Percentiles rank a stretch among this genome's conserved stretches.
Evolutionary conservation across 2,329 filamentous ascomycete genomes (phyloP).

Genomic region (Colletotrichum shisoi): DNA sequence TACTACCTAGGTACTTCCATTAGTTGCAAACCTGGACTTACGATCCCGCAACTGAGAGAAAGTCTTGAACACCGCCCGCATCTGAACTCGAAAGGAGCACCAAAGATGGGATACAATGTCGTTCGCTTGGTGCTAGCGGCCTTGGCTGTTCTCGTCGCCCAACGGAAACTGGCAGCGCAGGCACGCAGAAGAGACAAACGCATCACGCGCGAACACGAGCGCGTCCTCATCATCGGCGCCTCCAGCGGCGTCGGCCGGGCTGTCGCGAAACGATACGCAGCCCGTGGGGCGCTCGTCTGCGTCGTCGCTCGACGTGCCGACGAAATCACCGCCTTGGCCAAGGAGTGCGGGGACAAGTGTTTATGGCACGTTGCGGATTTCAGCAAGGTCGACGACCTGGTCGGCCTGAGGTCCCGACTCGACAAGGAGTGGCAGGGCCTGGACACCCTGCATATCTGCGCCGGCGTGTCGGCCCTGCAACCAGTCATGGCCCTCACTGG

Average conservation of each 20-base stretch:
- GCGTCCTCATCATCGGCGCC: conserved; percentile 30
- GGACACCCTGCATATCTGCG: conserved; percentile 28
- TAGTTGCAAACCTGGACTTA: too few species aligned
- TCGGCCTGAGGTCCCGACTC: conserved; percentile 18
- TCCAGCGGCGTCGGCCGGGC: conserved; percentile 32
- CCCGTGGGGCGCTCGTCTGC: conserved; percentile 24
- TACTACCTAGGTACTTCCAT: too few species aligned
- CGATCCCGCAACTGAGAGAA: too few species aligned
- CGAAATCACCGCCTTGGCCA: conserved; percentile 22
- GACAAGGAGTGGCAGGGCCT: conserved; percentile 25
- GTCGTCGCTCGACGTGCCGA: conserved; percentile 25
- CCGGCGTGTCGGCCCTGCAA: conserved; percentile 26
- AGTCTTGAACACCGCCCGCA: too few species aligned
- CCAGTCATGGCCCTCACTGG: conserved; percentile 32
- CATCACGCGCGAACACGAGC: conserved; percentile 13
- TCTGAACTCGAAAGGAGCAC: too few species aligned
- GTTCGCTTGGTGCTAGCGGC: conserved; percentile 14
- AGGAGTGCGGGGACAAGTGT: conserved; percentile 23
- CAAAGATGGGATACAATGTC: conserved; percentile 4
- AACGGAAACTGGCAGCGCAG: conserved; percentile 14
- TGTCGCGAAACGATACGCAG: conserved; percentile 25
- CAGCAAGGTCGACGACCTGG: conserved; percentile 21
- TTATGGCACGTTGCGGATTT: conserved; percentile 25
- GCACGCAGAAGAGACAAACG: conserved; percentile 18
- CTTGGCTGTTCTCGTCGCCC: conserved; percentile 20